A percentile compares a stretch with the other conserved stretches of the same genome.
These are phyloP conservation scores for Hymenochaete sp. DNA, from an alignment of 1,284 basidiomycete species.

Conservation along the genomic window DNA sequence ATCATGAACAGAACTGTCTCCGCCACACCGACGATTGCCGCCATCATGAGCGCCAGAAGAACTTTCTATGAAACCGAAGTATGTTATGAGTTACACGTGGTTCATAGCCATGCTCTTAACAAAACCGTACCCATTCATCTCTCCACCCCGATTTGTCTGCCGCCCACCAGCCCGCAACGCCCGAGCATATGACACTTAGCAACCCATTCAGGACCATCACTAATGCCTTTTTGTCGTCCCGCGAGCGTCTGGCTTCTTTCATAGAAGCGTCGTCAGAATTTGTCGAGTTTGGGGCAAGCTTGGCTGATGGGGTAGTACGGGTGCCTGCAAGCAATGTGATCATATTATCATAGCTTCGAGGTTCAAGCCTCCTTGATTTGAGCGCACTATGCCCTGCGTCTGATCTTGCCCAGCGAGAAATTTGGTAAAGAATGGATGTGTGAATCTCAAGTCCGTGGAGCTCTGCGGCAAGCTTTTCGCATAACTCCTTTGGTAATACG, in stretches of 20 bases:
- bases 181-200: conserved; percentile 58
- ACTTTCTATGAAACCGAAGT: conserved; percentile 39
- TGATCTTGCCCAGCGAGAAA: conserved; percentile 64
- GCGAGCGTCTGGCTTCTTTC: conserved; percentile 31
- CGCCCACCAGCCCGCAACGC: conserved; percentile 63
- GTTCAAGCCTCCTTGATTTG: conserved; percentile 36
- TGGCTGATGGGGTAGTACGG: conserved; percentile 62
- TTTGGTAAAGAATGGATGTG: conserved; percentile 45
- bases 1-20: conserved; percentile 64
- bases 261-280: conserved; percentile 35
- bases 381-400: conserved; percentile 38
- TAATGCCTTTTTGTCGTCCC: conserved; percentile 54
- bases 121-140: conserved; percentile 57
- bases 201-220: conserved; percentile 62
- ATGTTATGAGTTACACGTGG: not conserved
- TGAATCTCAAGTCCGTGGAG: conserved; percentile 39
- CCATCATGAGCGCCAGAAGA: conserved; percentile 49
- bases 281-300: conserved; percentile 43
- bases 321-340: conserved; percentile 68
- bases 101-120: conserved; percentile 7
- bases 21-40: conserved; percentile 53
- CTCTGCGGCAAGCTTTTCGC: conserved; percentile 31
- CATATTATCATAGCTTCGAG: conserved; percentile 49
- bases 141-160: conserved; percentile 53
- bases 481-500: conserved; percentile 39